phyloP scores from a whole-genome alignment of 805 yeast species.

The Wickerhamomyces xylosicus region DNA sequence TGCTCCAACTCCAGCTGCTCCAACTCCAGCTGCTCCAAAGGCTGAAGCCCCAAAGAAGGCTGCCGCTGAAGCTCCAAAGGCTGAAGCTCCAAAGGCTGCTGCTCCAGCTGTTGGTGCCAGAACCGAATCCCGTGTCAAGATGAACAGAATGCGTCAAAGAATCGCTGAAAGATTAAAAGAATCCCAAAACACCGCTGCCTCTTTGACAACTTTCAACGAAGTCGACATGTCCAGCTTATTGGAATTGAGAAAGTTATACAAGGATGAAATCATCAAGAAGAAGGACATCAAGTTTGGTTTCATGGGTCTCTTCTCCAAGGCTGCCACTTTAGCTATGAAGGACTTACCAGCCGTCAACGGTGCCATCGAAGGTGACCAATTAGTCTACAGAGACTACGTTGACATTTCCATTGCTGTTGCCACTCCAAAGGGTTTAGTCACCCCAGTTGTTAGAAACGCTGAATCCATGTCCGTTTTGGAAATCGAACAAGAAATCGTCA shows the following conservation, averaged over 20 bases:
- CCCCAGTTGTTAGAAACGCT: conserved; percentile 96
- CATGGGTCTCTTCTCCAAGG: conserved; percentile 98
- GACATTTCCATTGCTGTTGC: conserved; percentile 97
- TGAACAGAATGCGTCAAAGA: conserved; percentile 99
- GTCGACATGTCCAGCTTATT: conserved; percentile 89
- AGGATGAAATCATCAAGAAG: conserved; percentile 91
- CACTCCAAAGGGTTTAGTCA: conserved; percentile 97
- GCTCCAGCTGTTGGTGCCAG: conserved; percentile 50
- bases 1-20: conserved; percentile 7
- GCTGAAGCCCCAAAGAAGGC: conserved; percentile 19
- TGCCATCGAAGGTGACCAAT: conserved; percentile 87
- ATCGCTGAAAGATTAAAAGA: conserved; percentile 98
- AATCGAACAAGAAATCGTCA: conserved; percentile 76
- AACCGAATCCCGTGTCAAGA: conserved; percentile 84
- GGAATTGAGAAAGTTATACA: conserved; percentile 92
- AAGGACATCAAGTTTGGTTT: conserved; percentile 94
- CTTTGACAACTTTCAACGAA: conserved; percentile 95
- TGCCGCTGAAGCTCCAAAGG: conserved; percentile 19
- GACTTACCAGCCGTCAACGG: conserved; percentile 94
- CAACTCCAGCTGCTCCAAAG: conserved; percentile 22
- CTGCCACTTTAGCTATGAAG: conserved; percentile 84
- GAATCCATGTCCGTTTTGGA: conserved; percentile 84
- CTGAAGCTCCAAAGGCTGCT: conserved; percentile 26
- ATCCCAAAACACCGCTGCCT: conserved; percentile 97
- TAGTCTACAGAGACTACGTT: conserved; percentile 92